These are phyloP conservation scores for Endothia cerciana DNA, from an alignment of 2,329 filamentous ascomycete genomes.

Conservation along the genomic window DNA sequence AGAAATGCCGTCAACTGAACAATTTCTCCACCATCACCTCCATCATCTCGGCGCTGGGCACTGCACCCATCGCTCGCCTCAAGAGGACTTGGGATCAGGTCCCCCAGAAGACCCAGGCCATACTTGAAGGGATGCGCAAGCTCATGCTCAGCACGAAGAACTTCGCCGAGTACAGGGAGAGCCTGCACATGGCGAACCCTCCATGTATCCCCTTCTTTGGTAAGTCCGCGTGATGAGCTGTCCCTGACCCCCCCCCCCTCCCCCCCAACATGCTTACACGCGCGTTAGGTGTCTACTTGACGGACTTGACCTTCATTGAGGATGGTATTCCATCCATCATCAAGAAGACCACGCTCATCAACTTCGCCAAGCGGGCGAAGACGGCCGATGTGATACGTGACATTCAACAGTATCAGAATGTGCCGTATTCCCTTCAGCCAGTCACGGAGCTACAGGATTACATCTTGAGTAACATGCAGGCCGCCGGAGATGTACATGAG, in stretches of 20 bases:
- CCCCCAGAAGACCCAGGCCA: slow-evolving; percentile 77
- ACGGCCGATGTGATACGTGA: slow-evolving; percentile 98
- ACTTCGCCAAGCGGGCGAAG: slow-evolving; percentile 97
- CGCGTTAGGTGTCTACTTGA: slow-evolving; percentile 84
- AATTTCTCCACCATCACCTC: slow-evolving; percentile 98
- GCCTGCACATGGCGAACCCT: slow-evolving; percentile 88
- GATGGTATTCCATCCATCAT: slow-evolving; percentile 96
- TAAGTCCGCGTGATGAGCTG: slow-evolving; percentile 45
- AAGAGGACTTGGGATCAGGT: slow-evolving; percentile 95
- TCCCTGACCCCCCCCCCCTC: slow-evolving; percentile 21
- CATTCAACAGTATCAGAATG: slow-evolving; percentile 98
- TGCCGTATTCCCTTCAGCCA: slow-evolving; percentile 88
- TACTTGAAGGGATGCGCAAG: slow-evolving; percentile 87
- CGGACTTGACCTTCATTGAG: slow-evolving; percentile 97
- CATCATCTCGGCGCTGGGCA: slow-evolving; percentile 94
- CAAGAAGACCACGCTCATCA: slow-evolving; percentile 96
- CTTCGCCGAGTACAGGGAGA: slow-evolving; percentile 94
- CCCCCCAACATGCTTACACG: slow-evolving; percentile 28
- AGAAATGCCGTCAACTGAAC: slow-evolving; percentile 94
- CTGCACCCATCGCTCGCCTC: slow-evolving; percentile 90
- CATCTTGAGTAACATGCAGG: slow-evolving; percentile 94
- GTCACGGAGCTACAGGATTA: slow-evolving; percentile 95
- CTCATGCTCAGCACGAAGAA: slow-evolving; percentile 98
- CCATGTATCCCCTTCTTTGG: slow-evolving; percentile 99
- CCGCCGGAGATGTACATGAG: slow-evolving; percentile 93